Evolutionary conservation across 1,284 basidiomycete species (phyloP).

Genomic region (Austroboletus rostrupii): DNA sequence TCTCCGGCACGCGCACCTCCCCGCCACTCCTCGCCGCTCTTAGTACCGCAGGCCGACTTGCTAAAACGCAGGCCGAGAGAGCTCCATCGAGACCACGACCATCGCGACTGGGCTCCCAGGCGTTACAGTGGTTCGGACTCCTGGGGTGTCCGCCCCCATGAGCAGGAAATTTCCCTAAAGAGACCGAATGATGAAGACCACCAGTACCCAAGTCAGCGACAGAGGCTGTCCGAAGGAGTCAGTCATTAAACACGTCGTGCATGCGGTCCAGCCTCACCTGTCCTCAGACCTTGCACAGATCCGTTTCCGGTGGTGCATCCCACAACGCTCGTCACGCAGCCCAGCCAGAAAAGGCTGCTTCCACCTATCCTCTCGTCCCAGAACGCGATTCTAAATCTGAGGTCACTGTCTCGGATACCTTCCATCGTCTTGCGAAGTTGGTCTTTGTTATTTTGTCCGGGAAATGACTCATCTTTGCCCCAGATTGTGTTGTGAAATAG

Average conservation of each 20-base stretch:
- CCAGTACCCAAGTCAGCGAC: constrained; percentile 28
- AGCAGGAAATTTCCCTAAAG: constrained; percentile 23
- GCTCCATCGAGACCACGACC: constrained; percentile 21
- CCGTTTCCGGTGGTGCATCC: constrained; percentile 6
- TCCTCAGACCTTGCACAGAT: constrained; percentile 11
- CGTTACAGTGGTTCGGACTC: constrained; percentile 23
- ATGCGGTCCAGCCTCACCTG: constrained; percentile 13
- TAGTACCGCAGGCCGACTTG: constrained; percentile 30
- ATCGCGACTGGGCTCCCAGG: constrained; percentile 21
- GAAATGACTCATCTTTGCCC: constrained; percentile 8
- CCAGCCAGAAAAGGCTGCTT: constrained; percentile 7
- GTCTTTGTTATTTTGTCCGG: constrained; percentile 11
- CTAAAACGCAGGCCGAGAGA: constrained; percentile 30
- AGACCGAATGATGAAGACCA: constrained; percentile 26
- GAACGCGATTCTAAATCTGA: constrained; percentile 7
- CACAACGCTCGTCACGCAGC: constrained; percentile 6
- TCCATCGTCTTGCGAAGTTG: constrained; percentile 41
- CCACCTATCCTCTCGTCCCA: background rate
- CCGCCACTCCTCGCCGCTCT: constrained; percentile 24
- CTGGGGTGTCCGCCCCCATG: constrained; percentile 18
- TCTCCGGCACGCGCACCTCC: constrained; percentile 22
- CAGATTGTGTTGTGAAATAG: constrained; percentile 43
- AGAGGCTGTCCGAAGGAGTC: constrained; percentile 26
- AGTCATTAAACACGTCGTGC: constrained; percentile 8
- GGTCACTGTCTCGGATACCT: constrained; percentile 22